Evolutionary conservation across 768 basidiomycete species (phyloP).

Genomic region (Lactarius sanguifluus): DNA sequence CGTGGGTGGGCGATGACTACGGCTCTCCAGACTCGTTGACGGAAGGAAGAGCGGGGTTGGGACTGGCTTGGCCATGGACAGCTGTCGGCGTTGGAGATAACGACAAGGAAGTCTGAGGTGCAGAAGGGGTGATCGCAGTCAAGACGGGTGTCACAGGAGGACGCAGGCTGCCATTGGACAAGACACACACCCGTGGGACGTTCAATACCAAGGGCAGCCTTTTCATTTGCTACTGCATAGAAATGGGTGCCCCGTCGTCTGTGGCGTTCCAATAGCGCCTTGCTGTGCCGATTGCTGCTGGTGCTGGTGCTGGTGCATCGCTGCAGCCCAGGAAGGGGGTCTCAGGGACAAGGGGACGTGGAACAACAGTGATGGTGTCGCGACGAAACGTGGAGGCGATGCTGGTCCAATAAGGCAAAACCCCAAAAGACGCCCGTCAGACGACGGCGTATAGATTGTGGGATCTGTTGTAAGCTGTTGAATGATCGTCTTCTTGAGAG

Average conservation of each 20-base stretch:
- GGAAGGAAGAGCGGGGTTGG: conserved; percentile 9
- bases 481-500: conserved; percentile 28
- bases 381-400: conserved; percentile 24
- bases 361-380: conserved; percentile 23
- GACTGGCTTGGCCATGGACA: conserved; percentile 20
- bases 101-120: conserved; percentile 32
- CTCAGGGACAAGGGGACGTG: conserved; percentile 23
- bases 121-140: conserved; percentile 35
- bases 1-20: conserved; percentile 20
- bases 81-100: conserved; percentile 27
- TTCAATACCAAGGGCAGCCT: conserved; percentile 54
- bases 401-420: conserved; percentile 25
- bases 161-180: conserved; percentile 56
- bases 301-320: conserved; percentile 23
- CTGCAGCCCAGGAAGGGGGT: conserved; percentile 24
- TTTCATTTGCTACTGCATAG: conserved; percentile 60
- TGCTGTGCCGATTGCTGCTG: conserved; percentile 26
- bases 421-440: conserved; percentile 24
- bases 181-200: conserved; percentile 59
- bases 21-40: conserved; percentile 29
- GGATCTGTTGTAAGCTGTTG: conserved; percentile 28
- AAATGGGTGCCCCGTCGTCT: conserved; percentile 50
- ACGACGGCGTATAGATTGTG: conserved; percentile 20
- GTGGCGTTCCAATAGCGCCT: conserved; percentile 23
- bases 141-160: conserved; percentile 45